These are phyloP conservation scores for Trichoderma sp. DNA, from an alignment of 2,329 filamentous ascomycete species.

Conservation along the genomic window DNA sequence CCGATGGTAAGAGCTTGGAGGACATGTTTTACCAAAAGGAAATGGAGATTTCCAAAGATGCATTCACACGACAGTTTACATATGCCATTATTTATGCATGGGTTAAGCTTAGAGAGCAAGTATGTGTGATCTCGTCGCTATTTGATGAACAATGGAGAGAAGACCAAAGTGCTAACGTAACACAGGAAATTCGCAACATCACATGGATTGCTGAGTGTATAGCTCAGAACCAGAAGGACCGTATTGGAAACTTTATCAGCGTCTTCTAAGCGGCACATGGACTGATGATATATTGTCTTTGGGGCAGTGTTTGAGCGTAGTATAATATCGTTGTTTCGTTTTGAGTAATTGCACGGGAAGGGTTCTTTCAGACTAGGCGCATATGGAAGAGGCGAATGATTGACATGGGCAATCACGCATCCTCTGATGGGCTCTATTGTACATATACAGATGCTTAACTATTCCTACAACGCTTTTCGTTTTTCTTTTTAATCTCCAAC, in stretches of 20 bases:
- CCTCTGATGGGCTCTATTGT: slow-evolving; percentile 42
- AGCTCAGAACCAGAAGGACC: slow-evolving; percentile 98
- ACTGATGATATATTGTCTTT: slow-evolving; percentile 27
- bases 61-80: slow-evolving; percentile 95
- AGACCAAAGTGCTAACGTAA: slow-evolving; percentile 25
- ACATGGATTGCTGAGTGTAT: slow-evolving; percentile 99
- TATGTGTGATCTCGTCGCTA: slow-evolving; percentile 44
- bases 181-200: slow-evolving; percentile 96
- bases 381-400: slow-evolving; percentile 27
- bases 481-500: background rate
- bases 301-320: slow-evolving; percentile 38
- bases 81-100: slow-evolving; percentile 94
- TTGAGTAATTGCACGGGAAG: slow-evolving; percentile 37
- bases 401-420: slow-evolving; percentile 24
- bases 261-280: slow-evolving; percentile 64
- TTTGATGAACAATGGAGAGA: background rate
- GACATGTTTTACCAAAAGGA: slow-evolving; percentile 99
- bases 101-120: slow-evolving; percentile 97
- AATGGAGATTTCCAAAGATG: slow-evolving; percentile 95
- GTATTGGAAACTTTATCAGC: slow-evolving; percentile 98
- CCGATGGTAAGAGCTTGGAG: slow-evolving; percentile 85
- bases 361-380: slow-evolving; percentile 33
- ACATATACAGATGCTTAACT: slow-evolving; percentile 43
- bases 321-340: slow-evolving; percentile 34
- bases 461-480: slow-evolving; percentile 36